These are phyloP conservation scores for Rhodotorula babjevae DNA, from an alignment of 768 basidiomycete genomes.

Conservation along the genomic window DNA sequence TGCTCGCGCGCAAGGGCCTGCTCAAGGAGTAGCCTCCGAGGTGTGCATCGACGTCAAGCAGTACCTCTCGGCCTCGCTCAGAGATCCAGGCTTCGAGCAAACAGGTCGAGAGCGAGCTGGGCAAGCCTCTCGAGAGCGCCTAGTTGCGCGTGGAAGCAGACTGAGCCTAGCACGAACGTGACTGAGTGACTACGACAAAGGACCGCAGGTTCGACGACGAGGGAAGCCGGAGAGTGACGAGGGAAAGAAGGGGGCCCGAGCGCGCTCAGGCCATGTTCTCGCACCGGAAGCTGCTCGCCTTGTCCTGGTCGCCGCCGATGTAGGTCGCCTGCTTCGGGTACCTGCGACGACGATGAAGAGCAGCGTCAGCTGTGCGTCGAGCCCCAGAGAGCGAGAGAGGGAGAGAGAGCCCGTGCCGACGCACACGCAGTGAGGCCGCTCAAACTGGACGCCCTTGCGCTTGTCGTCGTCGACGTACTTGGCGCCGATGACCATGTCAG, in stretches of 20 bases:
- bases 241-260: neutral
- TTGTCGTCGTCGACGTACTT: conserved; percentile 18
- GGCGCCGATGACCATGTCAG: conserved; percentile 23
- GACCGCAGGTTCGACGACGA: no score
- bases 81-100: no score
- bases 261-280: neutral
- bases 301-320: conserved; percentile 29
- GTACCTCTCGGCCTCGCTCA: no score
- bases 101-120: no score
- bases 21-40: conserved; percentile 1
- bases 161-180: no score
- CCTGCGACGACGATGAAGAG: neutral
- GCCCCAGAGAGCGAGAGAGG: no score
- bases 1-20: conserved; percentile 26
- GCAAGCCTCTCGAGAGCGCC: no score
- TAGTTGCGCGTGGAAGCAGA: no score
- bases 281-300: conserved; percentile 33
- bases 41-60: no score
- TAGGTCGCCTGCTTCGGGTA: conserved; percentile 31
- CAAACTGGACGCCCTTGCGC: conserved; percentile 15
- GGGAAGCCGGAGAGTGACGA: neutral
- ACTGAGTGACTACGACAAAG: no score
- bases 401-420: neutral
- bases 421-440: conserved; percentile 32
- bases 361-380: no score